Evolutionary conservation across 805 yeast species (phyloP).

Genomic region (Kuraishia piskuri): DNA sequence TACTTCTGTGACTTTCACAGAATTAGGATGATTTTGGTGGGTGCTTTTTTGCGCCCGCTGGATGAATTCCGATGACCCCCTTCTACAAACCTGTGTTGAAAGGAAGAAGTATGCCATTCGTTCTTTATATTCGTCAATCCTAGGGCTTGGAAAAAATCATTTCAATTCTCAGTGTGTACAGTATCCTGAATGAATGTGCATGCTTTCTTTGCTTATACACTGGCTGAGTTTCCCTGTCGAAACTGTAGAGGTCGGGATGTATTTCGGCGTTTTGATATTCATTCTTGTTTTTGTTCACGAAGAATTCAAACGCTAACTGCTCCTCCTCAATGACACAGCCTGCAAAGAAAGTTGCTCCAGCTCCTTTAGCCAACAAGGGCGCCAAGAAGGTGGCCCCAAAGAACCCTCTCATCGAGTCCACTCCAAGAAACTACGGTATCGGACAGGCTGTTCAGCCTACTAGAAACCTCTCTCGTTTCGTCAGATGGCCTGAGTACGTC

Average conservation of each 20-base stretch:
- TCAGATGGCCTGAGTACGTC: constrained; percentile 98
- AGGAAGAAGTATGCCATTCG: constrained; percentile 13
- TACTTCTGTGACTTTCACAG: constrained; percentile 7
- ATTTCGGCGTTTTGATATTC: neutral
- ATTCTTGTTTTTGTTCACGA: neutral
- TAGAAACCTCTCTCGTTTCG: constrained; percentile 94
- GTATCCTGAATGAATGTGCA: constrained; percentile 6
- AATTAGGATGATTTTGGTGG: constrained; percentile 3
- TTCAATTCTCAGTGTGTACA: constrained; percentile 2
- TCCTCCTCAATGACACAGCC: constrained; percentile 28
- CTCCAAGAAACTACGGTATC: constrained; percentile 91
- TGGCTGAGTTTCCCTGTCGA: constrained; percentile 3
- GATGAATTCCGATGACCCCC: constrained; percentile 5
- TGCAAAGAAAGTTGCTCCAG: constrained; percentile 88
- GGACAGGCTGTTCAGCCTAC: constrained; percentile 95
- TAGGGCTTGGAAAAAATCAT: constrained; percentile 6
- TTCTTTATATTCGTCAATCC: constrained; percentile 14
- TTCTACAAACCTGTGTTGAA: constrained; percentile 4
- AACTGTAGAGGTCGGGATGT: constrained; percentile 4
- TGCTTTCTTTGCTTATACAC: constrained; percentile 1
- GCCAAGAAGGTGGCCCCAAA: constrained; percentile 38
- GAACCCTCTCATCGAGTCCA: constrained; percentile 85
- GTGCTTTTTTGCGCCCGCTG: constrained; percentile 5
- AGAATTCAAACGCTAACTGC: constrained; percentile 6
- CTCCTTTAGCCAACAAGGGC: constrained; percentile 85